A percentile compares a stretch with the other conserved stretches of the same genome.
phyloP scores from a whole-genome alignment of 768 basidiomycete species.

The Leccinum truebloodii region DNA sequence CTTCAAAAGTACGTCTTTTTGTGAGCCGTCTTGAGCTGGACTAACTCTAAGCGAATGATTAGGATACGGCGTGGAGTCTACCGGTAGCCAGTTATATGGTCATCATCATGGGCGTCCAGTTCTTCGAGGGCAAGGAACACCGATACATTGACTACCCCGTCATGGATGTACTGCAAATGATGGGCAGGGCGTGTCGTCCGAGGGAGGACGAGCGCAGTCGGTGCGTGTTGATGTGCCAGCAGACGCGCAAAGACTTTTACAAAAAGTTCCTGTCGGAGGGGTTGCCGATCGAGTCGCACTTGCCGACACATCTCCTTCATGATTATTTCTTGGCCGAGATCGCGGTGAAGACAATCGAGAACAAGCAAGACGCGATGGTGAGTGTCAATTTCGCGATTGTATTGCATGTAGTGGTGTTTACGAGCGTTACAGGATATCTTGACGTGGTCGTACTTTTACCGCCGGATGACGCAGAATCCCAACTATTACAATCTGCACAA shows the following conservation, averaged over 20 bases:
- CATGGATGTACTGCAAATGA: slow-evolving; percentile 99
- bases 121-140: slow-evolving; percentile 95
- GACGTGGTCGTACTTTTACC: slow-evolving; percentile 99
- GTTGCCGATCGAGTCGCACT: slow-evolving; percentile 94
- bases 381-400: slow-evolving; percentile 1
- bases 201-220: slow-evolving; percentile 84
- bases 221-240: slow-evolving; percentile 96
- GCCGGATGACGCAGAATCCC: slow-evolving; percentile 96
- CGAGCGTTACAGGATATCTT: slow-evolving; percentile 73
- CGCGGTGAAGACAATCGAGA: slow-evolving; percentile 97
- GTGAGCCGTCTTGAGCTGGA: background rate
- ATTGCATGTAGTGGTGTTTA: background rate
- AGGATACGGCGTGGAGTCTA: slow-evolving; percentile 97
- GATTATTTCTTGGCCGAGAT: slow-evolving; percentile 99
- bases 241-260: slow-evolving; percentile 98
- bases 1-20: slow-evolving; percentile 68
- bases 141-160: slow-evolving; percentile 98
- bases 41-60: background rate
- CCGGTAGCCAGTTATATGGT: slow-evolving; percentile 97
- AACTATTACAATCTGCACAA: slow-evolving; percentile 95
- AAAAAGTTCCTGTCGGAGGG: slow-evolving; percentile 98
- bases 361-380: slow-evolving; percentile 97
- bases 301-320: slow-evolving; percentile 87
- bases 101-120: slow-evolving; percentile 99
- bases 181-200: slow-evolving; percentile 96